Base-by-base conservation (phyloP, 768 basidiomycete species). In the Calocera viscosa region DNA sequence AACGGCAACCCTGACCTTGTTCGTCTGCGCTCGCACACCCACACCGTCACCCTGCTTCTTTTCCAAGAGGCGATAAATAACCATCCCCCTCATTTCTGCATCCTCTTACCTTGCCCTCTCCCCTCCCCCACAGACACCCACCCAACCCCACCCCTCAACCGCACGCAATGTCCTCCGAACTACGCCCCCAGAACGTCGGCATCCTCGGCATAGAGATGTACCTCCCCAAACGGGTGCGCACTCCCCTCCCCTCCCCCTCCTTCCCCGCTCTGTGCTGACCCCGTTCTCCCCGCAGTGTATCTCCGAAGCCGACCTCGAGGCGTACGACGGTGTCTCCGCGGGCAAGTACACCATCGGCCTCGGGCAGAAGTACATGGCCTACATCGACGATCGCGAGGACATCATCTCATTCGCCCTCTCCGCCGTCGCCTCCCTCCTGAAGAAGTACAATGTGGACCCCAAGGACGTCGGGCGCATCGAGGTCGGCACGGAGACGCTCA, bases 291-390 rank as follows among this genome's bases (percentile, higher is more conserved):
- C 32, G 64, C 72, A 96, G 88, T 96, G 94, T 79, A 90, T 99
- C 79, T 94, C 94, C 10, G 94, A 98, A 79, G 85, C 88, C 65
- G 94, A 90, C 70, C 87, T 99, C 64, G 95, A 98, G 76, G 87
- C 82, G 66, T 98, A 89, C 77, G 95, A 98, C 73, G 90, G 90
- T 72, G 95, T 97, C 49, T 80, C 91, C 67, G 85, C 90, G 73
- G 96, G 96, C 68, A 98, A 98, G 80, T 98, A 99, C 81, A 99
- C 96, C 71, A 96, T 98, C 76, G 96, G 96, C 75, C 86, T 99
- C 40, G 96, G 94, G 67, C 92, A 95, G 77, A 87, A 94, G 76
- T 93, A 86, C 82, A 99, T 99, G 96, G 93, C 95, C 35, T 98
- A 91, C 85, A 90, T 90, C 68, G 94, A 97, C 75, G 96, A 99